A percentile compares a stretch with the other conserved stretches of the same genome.
Conservation (phyloP, 768 basidiomycete genomes). For the Suillus variegatus region DNA sequence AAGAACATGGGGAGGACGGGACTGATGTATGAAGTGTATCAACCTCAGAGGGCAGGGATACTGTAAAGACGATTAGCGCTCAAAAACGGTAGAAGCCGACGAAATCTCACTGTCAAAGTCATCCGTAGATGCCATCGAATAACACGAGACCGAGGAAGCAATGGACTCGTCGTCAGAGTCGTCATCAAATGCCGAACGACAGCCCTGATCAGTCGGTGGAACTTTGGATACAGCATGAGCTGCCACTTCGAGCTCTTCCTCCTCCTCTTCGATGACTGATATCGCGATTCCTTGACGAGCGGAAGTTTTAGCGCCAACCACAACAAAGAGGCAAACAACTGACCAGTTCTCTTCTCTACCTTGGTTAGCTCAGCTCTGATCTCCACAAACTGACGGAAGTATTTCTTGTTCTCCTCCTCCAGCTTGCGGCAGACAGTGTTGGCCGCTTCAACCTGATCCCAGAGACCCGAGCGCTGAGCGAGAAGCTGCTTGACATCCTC, state of each 20-base stretch:
- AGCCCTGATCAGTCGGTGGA: background rate
- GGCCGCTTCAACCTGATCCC: background rate
- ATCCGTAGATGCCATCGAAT: background rate
- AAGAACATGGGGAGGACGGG: background rate
- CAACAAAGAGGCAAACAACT: background rate
- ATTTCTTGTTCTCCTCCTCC: background rate
- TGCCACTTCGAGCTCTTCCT: background rate
- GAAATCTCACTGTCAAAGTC: background rate
- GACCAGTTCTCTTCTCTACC: background rate
- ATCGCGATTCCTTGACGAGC: background rate
- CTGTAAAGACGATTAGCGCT: background rate
- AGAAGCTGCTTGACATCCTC: background rate
- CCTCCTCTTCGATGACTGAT: background rate
- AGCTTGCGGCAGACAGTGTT: background rate
- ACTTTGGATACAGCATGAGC: background rate
- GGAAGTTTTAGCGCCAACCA: background rate
- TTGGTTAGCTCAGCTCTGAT: background rate
- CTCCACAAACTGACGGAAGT: background rate
- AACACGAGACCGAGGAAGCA: background rate
- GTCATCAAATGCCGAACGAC: background rate
- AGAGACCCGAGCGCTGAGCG: background rate
- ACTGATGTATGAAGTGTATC: background rate
- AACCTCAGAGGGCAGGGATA: background rate
- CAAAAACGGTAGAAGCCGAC: background rate
- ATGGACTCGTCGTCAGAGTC: slow-evolving; percentile 2